These are phyloP conservation scores for Phytopythium ostracodes DNA, from an alignment of 352 stramenopile genomes.

Conservation along the genomic window DNA sequence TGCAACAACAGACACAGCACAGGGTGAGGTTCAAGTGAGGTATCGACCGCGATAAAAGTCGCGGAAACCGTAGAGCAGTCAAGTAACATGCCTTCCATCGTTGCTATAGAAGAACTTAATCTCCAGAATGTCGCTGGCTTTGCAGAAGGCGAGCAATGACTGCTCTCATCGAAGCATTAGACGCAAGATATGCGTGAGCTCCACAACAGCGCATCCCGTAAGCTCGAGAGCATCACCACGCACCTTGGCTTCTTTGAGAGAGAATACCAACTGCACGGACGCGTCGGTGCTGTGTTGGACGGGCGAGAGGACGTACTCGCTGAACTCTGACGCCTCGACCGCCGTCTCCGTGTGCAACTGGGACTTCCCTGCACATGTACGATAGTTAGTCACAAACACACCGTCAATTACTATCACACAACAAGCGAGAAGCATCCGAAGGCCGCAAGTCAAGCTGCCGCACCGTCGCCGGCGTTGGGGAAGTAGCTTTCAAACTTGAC, in stretches of 20 bases:
- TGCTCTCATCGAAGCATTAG: constrained; percentile 3
- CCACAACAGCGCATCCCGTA: neutral
- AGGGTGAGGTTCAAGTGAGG: neutral
- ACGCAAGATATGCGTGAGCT: neutral
- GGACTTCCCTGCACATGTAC: constrained; percentile 34
- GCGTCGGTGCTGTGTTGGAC: constrained; percentile 30
- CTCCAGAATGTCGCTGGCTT: constrained; percentile 69
- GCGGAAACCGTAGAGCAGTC: neutral
- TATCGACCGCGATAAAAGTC: neutral
- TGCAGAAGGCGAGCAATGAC: constrained; percentile 70
- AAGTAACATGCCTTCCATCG: constrained; percentile 43
- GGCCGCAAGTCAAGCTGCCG: neutral
- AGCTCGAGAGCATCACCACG: neutral
- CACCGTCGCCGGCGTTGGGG: constrained; percentile 43
- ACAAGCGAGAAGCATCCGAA: neutral
- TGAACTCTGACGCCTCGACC: constrained; percentile 75
- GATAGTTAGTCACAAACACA: neutral
- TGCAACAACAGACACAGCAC: constrained; percentile 12
- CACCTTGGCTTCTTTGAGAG: constrained; percentile 77
- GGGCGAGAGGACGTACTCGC: constrained; percentile 57
- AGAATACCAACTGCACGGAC: constrained; percentile 77
- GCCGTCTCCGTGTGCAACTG: constrained; percentile 82
- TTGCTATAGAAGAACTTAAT: constrained; percentile 69
- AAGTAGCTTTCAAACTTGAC: constrained; percentile 85
- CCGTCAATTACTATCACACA: neutral